Evolutionary conservation across 108 stramenopile genomes (phyloP), one percentile per base, ranked within the genome.

Genomic region (Chaetoceros muelleri): DNA sequence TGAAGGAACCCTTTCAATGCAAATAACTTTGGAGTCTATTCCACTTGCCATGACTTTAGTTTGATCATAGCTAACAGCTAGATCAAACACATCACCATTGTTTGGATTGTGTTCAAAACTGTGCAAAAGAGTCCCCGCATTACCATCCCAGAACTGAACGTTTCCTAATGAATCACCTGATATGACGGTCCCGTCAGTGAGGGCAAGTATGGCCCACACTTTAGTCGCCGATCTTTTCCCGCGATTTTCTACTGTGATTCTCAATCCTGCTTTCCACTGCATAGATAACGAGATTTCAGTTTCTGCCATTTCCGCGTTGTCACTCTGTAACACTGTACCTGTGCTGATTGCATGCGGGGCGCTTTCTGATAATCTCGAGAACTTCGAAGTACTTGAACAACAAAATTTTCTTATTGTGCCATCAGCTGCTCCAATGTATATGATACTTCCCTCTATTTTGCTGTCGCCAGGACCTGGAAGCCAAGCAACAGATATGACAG

Each of bases 401-500:
- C 70, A 70, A 30, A 21, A 40, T 57, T 81, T 65, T 44, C 95
- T 92, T 53, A 97, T 94, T 5, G 87, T 86, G 7, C 95, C 94
- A 75, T 97, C 94, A 7, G 91, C 85, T 56, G 88, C 74, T 17
- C 95, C 95, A 7, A 82, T 92, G 75, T 87, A 95, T 3, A 96
- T 28, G 1, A 76, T 69, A 28, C 82, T 82, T 49, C 82, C 75
- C 18, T 62, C 71, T 49, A 84, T 57, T 13, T 3, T 16, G 19
- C 30, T 27, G 44, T 34, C 51, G 31, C 58, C 60, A 19, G 60
- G 53, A 22, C 67, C 66, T 49, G 66, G 60, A 44, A 60, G 46
- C 93, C 90, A 97, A n/a, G 85, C 81, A 46, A 95, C 25, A 44
- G 85, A 84, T 30, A 95, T 64, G 27, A 95, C 66, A 17, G 94